Evolutionary conservation across 1,139 yeast species (phyloP), one percentile per base, ranked within the genome.

Genomic region (Candida neerlandica): DNA sequence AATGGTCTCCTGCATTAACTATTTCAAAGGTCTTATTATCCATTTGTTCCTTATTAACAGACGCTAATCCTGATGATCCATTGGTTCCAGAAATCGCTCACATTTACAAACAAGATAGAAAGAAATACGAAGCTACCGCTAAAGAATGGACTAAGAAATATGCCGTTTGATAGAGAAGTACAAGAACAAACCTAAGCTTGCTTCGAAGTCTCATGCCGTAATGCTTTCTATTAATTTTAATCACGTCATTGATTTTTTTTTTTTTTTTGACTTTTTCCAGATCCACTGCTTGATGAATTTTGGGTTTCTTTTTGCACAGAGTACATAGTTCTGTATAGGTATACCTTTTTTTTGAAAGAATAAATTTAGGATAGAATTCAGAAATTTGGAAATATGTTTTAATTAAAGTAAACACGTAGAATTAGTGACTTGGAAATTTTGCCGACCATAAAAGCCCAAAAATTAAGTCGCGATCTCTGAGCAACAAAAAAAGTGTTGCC

Each of bases 11-110:
- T 37, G 96, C 96, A 38, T 78, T 89, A 63, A 89, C 96, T 52
- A 87, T 90, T 60, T 89, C 96, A 34, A 90, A 90, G 76, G 96
- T 90, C 45, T 80, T 90, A 62, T 79, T 90, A 62, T 89, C 96
- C 46, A 89, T 90, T 66, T 89, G 96, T 68, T 90, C 96, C 26
- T 78, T 90, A 72, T 81, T 89, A 67, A 94, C 98, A 41, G 98
- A 94, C 70, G 98, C 99, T 49, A 94, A 94, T 67, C 99, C 99
- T 30, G 99, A 94, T 70, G 99, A 94, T 78, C 99, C 99, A 53
- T 84, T 95, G 68, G 99, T 94, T 44, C 98, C 98, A 26, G 99
- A 94, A 74, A 94, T 94, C 63, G 99, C 99, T 53, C 96, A 94
- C 68, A 84, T 91, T 59, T 95, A 94, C 79, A 92, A 92, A 79